Conservation (phyloP, 2,329 filamentous ascomycete genomes). For the Pestalotiopsis sp. region DNA sequence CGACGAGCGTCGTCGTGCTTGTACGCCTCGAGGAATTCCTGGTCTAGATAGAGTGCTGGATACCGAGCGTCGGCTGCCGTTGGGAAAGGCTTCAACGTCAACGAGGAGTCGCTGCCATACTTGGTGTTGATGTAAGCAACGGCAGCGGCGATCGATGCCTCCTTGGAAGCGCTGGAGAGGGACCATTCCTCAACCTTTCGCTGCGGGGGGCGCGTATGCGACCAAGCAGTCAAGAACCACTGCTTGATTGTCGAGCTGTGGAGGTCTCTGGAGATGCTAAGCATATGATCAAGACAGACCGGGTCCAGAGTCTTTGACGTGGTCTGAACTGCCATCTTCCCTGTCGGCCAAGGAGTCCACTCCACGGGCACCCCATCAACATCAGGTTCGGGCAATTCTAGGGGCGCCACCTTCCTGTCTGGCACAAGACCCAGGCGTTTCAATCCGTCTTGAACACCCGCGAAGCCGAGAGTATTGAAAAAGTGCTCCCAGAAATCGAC, state of each 20-base stretch:
- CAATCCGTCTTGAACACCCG: background rate
- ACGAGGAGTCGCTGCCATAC: slow-evolving; percentile 20
- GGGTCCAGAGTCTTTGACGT: background rate
- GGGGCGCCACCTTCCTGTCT: background rate
- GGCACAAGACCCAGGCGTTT: background rate
- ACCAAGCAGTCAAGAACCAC: background rate
- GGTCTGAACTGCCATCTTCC: background rate
- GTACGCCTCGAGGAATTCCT: slow-evolving; percentile 19
- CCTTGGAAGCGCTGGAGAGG: background rate
- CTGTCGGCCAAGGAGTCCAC: slow-evolving; percentile 22
- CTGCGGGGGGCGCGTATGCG: background rate
- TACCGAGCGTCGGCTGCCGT: slow-evolving; percentile 19
- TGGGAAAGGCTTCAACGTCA: slow-evolving; percentile 23
- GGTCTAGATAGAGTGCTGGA: slow-evolving; percentile 24
- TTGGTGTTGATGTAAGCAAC: slow-evolving; percentile 20
- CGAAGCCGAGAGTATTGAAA: background rate
- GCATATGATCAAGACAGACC: slow-evolving; percentile 20
- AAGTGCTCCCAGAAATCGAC: slow-evolving; percentile 18
- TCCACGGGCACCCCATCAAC: slow-evolving; percentile 14
- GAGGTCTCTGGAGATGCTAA: background rate
- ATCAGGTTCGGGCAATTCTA: slow-evolving; percentile 12
- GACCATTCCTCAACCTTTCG: background rate
- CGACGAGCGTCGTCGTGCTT: slow-evolving; percentile 15
- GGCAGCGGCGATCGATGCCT: slow-evolving; percentile 14
- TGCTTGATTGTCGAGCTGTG: background rate